These are phyloP conservation scores for Kodamaea arcana DNA, from an alignment of 1,139 yeast species.

Conservation along the genomic window DNA sequence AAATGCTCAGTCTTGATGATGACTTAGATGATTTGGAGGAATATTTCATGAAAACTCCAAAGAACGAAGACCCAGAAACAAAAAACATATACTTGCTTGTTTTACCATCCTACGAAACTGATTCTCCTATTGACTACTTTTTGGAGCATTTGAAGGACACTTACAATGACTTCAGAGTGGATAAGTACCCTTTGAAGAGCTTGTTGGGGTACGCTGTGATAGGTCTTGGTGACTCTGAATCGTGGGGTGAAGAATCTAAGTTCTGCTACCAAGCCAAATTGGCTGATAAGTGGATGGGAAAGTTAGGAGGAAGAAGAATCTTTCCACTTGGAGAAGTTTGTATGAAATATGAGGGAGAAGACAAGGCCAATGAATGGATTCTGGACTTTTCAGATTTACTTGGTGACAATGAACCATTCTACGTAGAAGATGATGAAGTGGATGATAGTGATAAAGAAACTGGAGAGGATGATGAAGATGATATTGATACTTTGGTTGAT, in stretches of 20 bases:
- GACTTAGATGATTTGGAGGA: constrained; percentile 84
- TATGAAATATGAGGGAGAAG: constrained; percentile 66
- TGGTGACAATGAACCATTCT: constrained; percentile 63
- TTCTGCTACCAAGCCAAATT: constrained; percentile 83
- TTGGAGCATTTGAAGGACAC: constrained; percentile 78
- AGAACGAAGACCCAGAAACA: constrained; percentile 23
- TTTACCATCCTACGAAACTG: constrained; percentile 88
- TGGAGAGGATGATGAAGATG: constrained; percentile 41
- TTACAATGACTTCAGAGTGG: constrained; percentile 79
- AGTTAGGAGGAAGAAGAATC: constrained; percentile 78
- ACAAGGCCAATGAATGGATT: constrained; percentile 63
- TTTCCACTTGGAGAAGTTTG: constrained; percentile 86
- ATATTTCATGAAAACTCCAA: constrained; percentile 66
- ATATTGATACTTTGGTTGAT: constrained; percentile 51
- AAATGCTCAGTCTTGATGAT: constrained; percentile 64
- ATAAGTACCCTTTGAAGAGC: constrained; percentile 66
- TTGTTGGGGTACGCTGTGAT: constrained; percentile 79
- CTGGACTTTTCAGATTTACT: constrained; percentile 55
- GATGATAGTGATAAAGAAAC: constrained; percentile 43
- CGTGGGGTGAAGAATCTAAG: constrained; percentile 64
- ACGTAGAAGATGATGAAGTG: constrained; percentile 41
- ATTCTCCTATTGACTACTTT: constrained; percentile 86
- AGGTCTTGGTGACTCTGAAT: constrained; percentile 84
- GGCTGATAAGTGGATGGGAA: constrained; percentile 74
- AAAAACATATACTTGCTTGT: constrained; percentile 66